Base-by-base conservation (phyloP, 441 rosid species). In the Jatropha podagrica region DNA sequence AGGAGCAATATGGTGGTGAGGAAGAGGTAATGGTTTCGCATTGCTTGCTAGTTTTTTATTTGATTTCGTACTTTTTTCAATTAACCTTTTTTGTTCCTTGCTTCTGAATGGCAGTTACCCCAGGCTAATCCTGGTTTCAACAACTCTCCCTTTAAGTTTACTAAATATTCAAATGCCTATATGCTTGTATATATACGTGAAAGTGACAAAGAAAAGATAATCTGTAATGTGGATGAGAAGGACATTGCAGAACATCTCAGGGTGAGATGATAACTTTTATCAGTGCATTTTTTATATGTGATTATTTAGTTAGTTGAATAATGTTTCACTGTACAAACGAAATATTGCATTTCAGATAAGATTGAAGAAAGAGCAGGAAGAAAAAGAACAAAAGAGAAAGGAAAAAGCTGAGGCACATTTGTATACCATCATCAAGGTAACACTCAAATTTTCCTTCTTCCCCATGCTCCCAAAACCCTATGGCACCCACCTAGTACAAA, bases 1-100 rank as follows among this genome's bases (percentile, higher is more conserved):
- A 95, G 78, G 99, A 93, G 82, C 99, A 95, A 80, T 95, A 93
- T 85, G 99, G 99, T 73, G 99, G 99, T 62, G 99, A 93, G 84
- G 99, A 93, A 84, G 99, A 95, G 96, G 99, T 95, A 83, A 26
- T 14, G 49, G 9, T 77, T 78, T 71, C 41, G 13, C 17, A 26
- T 27, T 27, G 11, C 20, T 46, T 23, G 74, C 46, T 73, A 65
- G 60, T 32, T 26, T 70, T 26, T 48, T n/a, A 27, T 51, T 76
- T 54, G 56, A 42, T 72, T 49, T 56, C 37, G 26, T n/a, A 54
- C 58, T 60, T 44, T 26, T 48, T 63, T 65, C 10, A 44, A 51
- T 74, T 76, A 49, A 73, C 64, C 55, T 62, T 67, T 67, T 73
- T 55, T 52, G 18, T 52, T 81, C 78, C 46, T 51, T 82, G 59